Base-by-base conservation (phyloP, 202 grass and related monocot genomes). In the Tripidium arundinaceum region DNA sequence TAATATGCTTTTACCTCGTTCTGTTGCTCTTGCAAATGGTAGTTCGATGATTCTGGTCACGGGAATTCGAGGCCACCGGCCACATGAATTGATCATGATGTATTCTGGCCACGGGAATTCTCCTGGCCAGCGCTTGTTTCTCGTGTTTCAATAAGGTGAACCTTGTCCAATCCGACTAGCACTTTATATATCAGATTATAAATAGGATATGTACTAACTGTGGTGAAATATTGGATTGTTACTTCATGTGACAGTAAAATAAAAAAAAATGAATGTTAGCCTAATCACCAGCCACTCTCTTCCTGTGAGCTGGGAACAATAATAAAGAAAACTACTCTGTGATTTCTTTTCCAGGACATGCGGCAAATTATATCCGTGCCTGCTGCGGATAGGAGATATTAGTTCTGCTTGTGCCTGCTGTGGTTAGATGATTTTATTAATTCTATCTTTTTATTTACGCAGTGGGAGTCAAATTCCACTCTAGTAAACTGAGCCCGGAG, bases 381-480 rank as follows among this genome's bases (percentile, higher is more conserved):
- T 76, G n/a, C n/a, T n/a, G n/a, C n/a, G n/a, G n/a, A n/a, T n/a
- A n/a, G n/a, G n/a, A n/a, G n/a, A n/a, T n/a, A n/a, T n/a, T n/a
- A n/a, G n/a, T n/a, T n/a, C n/a, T n/a, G n/a, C 37, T 5, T 13
- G 25, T 49, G 27, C 7, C 9, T 76, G n/a, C 12, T 38, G 28
- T 73, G 18, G 38, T 57, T 41, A 40, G 80, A 50, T 29, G 6
- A 2, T 47, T 72, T 49, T 49, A 63, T 43, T 58, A 1, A 13
- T 72, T 55, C 78, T 65, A 0, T n/a, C 7, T 34, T 81, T 11
- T 42, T 69, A 21, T 59, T 89, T 90, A 37, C 82, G 50, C 79
- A 91, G 88, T 93, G 86, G 88, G 81, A 54, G 71, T 71, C 46
- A 91, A 69, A 65, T 90, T 94, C 65, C 89, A 84, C 47, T 82